A percentile compares a stretch with the other conserved stretches of the same genome.
phyloP scores from a whole-genome alignment of 768 basidiomycete genomes.

The Rhodotorula taiwanensis region DNA sequence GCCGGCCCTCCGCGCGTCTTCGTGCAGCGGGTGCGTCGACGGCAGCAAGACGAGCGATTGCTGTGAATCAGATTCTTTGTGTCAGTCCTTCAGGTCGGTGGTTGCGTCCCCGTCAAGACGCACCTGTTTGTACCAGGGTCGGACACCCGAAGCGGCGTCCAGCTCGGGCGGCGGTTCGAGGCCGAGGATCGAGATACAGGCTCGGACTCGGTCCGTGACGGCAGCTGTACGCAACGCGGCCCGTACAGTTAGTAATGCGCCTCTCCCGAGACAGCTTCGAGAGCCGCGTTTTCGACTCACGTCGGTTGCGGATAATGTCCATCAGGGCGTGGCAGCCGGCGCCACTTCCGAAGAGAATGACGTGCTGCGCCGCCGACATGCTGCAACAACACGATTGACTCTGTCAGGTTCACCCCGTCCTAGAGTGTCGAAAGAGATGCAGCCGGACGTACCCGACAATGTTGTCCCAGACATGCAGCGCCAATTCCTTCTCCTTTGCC shows the following conservation, averaged over 20 bases:
- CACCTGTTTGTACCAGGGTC: slow-evolving; percentile 36
- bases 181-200: slow-evolving; percentile 33
- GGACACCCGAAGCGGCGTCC: slow-evolving; percentile 11
- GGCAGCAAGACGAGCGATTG: slow-evolving; percentile 21
- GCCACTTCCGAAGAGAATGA: slow-evolving; percentile 82
- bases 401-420: too few species aligned
- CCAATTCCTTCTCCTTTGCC: slow-evolving; percentile 50
- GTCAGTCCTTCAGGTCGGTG: neutral
- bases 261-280: neutral
- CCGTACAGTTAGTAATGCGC: neutral
- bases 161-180: slow-evolving; percentile 35
- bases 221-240: neutral
- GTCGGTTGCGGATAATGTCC: slow-evolving; percentile 61
- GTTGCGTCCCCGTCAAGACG: neutral
- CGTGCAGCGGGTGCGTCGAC: slow-evolving; percentile 28
- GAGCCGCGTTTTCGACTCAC: slow-evolving; percentile 46
- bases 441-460: slow-evolving; percentile 83
- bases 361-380: slow-evolving; percentile 51
- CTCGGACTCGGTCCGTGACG: slow-evolving; percentile 13
- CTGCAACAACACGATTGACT: slow-evolving; percentile 7
- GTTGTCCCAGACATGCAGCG: slow-evolving; percentile 92
- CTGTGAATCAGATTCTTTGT: neutral
- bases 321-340: slow-evolving; percentile 70
- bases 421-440: too few species aligned
- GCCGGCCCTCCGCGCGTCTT: slow-evolving; percentile 26